These are phyloP conservation scores for Calonectria naviculata DNA, from an alignment of 2,329 filamentous ascomycete species.

Conservation along the genomic window DNA sequence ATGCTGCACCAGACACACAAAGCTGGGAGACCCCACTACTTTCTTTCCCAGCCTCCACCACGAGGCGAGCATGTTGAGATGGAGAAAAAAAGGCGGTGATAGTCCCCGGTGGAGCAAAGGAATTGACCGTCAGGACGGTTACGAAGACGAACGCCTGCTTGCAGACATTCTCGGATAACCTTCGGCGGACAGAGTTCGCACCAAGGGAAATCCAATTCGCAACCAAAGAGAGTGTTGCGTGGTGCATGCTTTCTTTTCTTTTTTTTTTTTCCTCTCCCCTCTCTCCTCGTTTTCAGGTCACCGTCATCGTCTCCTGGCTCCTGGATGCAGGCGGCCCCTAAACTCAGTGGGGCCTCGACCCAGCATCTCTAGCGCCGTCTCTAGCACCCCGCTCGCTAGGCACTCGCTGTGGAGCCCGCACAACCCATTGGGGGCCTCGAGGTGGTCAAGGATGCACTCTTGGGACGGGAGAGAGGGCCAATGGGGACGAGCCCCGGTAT, in stretches of 20 bases:
- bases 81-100: neutral
- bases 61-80: neutral
- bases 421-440: neutral
- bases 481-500: neutral
- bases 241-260: neutral
- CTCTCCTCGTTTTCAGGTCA: conserved; percentile 1
- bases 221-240: neutral
- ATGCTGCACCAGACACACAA: conserved; percentile 11
- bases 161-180: neutral
- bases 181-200: conserved; percentile 10
- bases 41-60: neutral
- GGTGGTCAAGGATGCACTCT: neutral
- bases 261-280: neutral
- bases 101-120: neutral
- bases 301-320: neutral
- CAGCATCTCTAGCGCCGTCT: conserved; percentile 24
- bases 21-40: neutral
- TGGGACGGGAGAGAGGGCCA: conserved; percentile 2
- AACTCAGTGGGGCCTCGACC: neutral
- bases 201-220: conserved; percentile 6
- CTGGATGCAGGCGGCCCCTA: conserved; percentile 6
- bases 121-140: neutral
- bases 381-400: conserved; percentile 12
- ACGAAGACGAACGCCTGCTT: neutral
- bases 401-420: neutral